Percentiles rank a stretch among this genome's conserved stretches.
phyloP scores from a whole-genome alignment of 176 grass and related monocot genomes.

The Guadua angustifolia region DNA sequence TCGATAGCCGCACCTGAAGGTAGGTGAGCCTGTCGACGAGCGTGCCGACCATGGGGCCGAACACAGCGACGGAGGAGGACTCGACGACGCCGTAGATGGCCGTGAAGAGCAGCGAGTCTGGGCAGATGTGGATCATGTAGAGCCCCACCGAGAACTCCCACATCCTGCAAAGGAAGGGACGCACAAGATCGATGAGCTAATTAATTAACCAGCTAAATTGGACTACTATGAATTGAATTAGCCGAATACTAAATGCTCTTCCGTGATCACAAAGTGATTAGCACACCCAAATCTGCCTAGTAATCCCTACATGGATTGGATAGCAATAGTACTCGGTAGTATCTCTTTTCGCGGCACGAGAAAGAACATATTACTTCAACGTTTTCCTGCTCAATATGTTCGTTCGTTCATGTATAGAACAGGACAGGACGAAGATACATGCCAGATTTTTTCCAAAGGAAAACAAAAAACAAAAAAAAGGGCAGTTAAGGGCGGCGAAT shows the following conservation, averaged over 20 bases:
- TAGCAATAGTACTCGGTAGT: not conserved
- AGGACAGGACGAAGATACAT: no score
- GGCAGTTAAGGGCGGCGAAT: not conserved
- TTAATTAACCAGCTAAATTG: no score
- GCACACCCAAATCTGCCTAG: no score
- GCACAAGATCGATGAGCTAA: no score
- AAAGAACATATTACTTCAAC: not conserved
- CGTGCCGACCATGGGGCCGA: constrained; percentile 72
- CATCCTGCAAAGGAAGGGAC: constrained; percentile 58
- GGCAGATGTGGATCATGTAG: constrained; percentile 96
- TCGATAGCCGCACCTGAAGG: not conserved
- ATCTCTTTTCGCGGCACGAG: not conserved
- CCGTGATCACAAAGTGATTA: no score
- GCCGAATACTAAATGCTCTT: no score
- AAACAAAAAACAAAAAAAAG: not conserved
- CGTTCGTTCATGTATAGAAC: no score
- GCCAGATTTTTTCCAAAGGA: not conserved
- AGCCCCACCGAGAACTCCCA: constrained; percentile 93
- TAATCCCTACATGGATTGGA: not conserved
- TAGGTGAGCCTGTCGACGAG: constrained; percentile 62
- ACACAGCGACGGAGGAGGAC: constrained; percentile 57
- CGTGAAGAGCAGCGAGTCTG: constrained; percentile 77
- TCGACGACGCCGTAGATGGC: constrained; percentile 88
- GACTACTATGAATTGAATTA: no score
- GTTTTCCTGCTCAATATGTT: not conserved